Conservation (phyloP, 75 land plant species). For the Picea sitchensis region DNA sequence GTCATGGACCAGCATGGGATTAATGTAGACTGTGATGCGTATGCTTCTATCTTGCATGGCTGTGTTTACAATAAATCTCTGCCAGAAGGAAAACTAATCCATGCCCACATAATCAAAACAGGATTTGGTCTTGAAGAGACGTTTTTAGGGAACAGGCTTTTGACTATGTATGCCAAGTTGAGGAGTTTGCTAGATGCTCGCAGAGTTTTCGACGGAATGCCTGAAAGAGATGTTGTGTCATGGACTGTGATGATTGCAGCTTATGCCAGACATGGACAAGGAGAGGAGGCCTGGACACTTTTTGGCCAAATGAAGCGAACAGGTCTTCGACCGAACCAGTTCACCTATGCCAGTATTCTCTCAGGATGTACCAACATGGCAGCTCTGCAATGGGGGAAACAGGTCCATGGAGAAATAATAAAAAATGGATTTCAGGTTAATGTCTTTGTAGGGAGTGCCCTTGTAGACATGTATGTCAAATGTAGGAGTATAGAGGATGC, state of each 20-base stretch:
- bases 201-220: conserved; percentile 11
- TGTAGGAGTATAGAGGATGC: conserved; percentile 52
- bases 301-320: conserved; percentile 16
- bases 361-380: conserved; percentile 49
- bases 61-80: too few relatives aligned
- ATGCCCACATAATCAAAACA: too few relatives aligned
- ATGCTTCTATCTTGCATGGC: too few relatives aligned
- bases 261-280: neutral
- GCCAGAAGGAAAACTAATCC: too few relatives aligned
- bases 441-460: conserved; percentile 51
- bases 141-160: too few relatives aligned
- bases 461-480: conserved; percentile 56
- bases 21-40: too few relatives aligned
- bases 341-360: conserved; percentile 20
- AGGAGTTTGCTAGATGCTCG: conserved; percentile 7
- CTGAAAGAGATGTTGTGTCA: conserved; percentile 10
- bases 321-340: conserved; percentile 11
- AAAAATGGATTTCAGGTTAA: conserved; percentile 35
- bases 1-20: too few relatives aligned
- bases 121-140: too few relatives aligned
- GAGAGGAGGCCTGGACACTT: conserved; percentile 6
- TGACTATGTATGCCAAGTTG: too few relatives aligned
- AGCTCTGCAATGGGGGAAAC: conserved; percentile 35
- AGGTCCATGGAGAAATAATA: conserved; percentile 40
- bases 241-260: conserved; percentile 21